Evolutionary conservation across 768 basidiomycete species (phyloP), one percentile per base, ranked within the genome.

Genomic region (Roridomyces roridus): DNA sequence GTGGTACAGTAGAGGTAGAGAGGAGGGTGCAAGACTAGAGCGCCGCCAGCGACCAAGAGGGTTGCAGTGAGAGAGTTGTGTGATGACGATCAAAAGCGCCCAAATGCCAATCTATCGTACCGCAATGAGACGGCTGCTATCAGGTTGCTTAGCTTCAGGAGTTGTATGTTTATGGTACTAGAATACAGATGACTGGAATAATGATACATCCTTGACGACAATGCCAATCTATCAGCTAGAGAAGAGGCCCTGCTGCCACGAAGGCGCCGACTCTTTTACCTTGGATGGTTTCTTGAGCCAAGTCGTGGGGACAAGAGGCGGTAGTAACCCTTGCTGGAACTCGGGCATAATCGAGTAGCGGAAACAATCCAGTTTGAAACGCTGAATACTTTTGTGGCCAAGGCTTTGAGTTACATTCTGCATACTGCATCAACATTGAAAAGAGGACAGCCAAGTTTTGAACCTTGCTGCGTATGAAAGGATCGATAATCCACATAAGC

Each of bases 381-480:
- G 46, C 8, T 1, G 4, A 5, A 65, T 5, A 26, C 18, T 34
- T 0, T 10, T 14, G 8, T 21, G 17, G 17, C 28, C 20, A 21
- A 68, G 43, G 29, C 40, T 51, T 20, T 6, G 28, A 7, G 67
- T 59, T 6, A 68, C 24, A 29, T 68, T 68, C 66, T 67, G 37
- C 24, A 15, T n/a, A 18, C 37, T 14, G 40, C 11, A 28, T 51
- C 14, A 45, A 9, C 14, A 39, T 18, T 15, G 15, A 12, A 42
- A 18, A 35, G 21, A 45, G 15, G 25, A 35, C 41, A 34, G 23
- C 20, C 48, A 2, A 12, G 18, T 34, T 31, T 7, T 56, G 35
- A 44, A 77, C 79, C 73, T 75, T 79, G 29, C 55, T 65, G 18
- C 55, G 64, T 43, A 78, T 70, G 63, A 81, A 81, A 0, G 80